A percentile compares a stretch with the other conserved stretches of the same genome.
These are phyloP conservation scores for Cetraspora pellucida DNA, from an alignment of 192 early-diverging fungal genomes.

Conservation along the genomic window DNA sequence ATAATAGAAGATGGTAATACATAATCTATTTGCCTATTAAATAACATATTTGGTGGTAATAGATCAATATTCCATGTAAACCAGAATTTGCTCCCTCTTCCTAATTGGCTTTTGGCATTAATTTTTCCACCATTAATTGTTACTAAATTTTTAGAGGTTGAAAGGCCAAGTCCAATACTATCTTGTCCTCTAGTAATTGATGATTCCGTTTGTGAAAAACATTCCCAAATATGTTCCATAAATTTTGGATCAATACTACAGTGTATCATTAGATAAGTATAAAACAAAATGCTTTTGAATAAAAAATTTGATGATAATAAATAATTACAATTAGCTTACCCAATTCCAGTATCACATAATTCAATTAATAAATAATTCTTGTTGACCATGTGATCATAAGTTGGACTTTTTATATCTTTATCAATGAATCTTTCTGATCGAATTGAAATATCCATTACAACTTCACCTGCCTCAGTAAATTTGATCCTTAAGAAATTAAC, in stretches of 20 bases:
- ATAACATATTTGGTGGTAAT: constrained; percentile 13
- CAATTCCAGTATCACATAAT: constrained; percentile 78
- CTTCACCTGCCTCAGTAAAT: constrained; percentile 50
- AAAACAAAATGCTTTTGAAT: constrained; percentile 25
- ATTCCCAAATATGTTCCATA: constrained; percentile 65
- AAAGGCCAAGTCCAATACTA: constrained; percentile 76
- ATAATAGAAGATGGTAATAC: constrained; percentile 22
- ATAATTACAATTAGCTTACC: constrained; percentile 1
- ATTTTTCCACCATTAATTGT: constrained; percentile 71
- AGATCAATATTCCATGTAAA: constrained; percentile 53
- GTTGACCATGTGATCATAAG: neutral
- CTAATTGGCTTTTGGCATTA: constrained; percentile 62
- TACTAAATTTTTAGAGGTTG: constrained; percentile 74
- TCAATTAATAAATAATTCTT: constrained; percentile 60
- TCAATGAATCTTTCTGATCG: neutral
- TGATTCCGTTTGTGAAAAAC: constrained; percentile 70
- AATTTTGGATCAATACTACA: constrained; percentile 40
- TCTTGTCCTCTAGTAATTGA: constrained; percentile 72
- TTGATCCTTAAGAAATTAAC: constrained; percentile 36
- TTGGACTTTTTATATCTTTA: neutral
- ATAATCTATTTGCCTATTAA: neutral
- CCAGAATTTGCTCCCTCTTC: constrained; percentile 67
- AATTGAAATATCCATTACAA: constrained; percentile 31
- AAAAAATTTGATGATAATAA: neutral
- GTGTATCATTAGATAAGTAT: constrained; percentile 60